Conservation (phyloP, 306 rosid genomes). For the Trifolium dubium region DNA sequence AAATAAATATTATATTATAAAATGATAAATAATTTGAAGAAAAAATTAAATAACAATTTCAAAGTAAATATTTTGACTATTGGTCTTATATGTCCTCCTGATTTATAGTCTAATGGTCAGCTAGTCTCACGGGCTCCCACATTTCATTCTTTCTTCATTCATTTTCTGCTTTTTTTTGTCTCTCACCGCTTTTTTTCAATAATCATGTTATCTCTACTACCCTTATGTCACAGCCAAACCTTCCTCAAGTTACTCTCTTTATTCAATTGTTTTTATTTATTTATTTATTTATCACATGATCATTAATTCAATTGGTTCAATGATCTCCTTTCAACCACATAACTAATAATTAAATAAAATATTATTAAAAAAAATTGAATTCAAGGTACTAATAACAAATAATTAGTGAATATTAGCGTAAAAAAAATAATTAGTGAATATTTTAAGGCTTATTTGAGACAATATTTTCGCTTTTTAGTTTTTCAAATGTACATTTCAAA, state of each 20-base stretch:
- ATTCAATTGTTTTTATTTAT: background rate
- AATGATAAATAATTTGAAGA: too few species aligned
- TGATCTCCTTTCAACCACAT: too few species aligned
- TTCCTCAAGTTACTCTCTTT: background rate
- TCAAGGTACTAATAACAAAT: too few species aligned
- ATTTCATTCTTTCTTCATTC: background rate
- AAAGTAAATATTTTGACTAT: background rate
- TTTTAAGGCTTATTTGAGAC: too few species aligned
- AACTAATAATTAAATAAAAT: too few species aligned
- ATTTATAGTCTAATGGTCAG: constrained; percentile 42
- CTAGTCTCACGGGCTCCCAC: constrained; percentile 48
- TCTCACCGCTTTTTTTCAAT: background rate
- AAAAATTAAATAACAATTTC: too few species aligned
- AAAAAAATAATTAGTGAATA: too few species aligned
- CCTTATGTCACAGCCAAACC: constrained; percentile 47
- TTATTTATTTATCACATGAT: background rate
- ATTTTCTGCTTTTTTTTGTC: background rate
- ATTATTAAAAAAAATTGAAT: too few species aligned
- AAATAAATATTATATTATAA: too few species aligned
- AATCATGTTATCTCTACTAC: background rate
- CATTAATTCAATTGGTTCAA: background rate
- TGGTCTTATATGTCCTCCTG: constrained; percentile 34
- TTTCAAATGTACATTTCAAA: too few species aligned
- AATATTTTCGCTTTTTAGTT: too few species aligned
- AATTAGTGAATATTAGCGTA: too few species aligned